Conservation (phyloP, 495 filamentous ascomycete genomes). For the Letharia columbiana region DNA sequence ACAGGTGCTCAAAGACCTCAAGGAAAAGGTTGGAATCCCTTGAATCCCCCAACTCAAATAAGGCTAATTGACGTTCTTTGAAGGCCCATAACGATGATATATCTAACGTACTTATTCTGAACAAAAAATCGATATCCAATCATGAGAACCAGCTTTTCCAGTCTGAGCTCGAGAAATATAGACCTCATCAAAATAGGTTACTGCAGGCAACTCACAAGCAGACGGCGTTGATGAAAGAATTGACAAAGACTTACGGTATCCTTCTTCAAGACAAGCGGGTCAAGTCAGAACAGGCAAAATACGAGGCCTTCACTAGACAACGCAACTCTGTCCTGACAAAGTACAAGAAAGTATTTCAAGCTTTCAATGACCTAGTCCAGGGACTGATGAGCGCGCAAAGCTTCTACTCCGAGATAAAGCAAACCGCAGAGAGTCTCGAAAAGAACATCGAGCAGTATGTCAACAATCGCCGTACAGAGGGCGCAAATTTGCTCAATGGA, state of each 20-base stretch:
- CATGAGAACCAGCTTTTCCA: slow-evolving; percentile 88
- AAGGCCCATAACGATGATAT: slow-evolving; percentile 95
- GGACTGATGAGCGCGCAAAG: slow-evolving; percentile 77
- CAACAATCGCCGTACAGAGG: slow-evolving; percentile 85
- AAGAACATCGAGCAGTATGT: slow-evolving; percentile 98
- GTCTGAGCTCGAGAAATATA: slow-evolving; percentile 90
- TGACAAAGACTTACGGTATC: slow-evolving; percentile 78
- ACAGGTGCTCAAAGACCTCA: slow-evolving; percentile 91
- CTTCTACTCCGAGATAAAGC: slow-evolving; percentile 93
- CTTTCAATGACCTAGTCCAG: slow-evolving; percentile 82
- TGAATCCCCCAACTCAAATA: neutral
- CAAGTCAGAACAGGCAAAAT: slow-evolving; percentile 85
- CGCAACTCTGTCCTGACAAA: slow-evolving; percentile 70
- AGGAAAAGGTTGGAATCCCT: slow-evolving; percentile 67
- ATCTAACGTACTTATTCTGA: slow-evolving; percentile 90
- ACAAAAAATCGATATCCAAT: slow-evolving; percentile 87
- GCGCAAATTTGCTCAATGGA: slow-evolving; percentile 74
- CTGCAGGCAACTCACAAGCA: slow-evolving; percentile 93
- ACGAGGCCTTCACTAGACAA: slow-evolving; percentile 79
- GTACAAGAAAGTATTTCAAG: slow-evolving; percentile 87
- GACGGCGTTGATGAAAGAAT: slow-evolving; percentile 84
- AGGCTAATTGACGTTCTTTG: slow-evolving; percentile 27
- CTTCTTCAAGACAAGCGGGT: slow-evolving; percentile 93
- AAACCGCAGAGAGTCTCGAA: slow-evolving; percentile 87
- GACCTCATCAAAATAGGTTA: slow-evolving; percentile 83